These are phyloP conservation scores for Crassisporium funariophilum DNA, from an alignment of 768 basidiomycete genomes.

Conservation along the genomic window DNA sequence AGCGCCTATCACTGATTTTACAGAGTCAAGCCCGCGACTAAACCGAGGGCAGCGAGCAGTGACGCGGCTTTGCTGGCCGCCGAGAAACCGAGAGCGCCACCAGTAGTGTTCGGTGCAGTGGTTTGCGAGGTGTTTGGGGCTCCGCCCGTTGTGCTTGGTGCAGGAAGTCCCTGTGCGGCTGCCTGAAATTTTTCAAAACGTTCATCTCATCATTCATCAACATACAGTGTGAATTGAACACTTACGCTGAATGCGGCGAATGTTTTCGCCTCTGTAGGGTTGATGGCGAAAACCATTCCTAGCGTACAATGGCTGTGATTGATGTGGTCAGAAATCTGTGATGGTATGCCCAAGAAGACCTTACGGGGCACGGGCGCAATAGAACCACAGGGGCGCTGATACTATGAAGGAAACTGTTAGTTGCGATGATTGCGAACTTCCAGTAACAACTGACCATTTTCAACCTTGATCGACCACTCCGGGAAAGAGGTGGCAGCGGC, in stretches of 20 bases:
- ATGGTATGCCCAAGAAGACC: no score
- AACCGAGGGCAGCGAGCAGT: constrained; percentile 16
- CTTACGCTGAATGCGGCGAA: constrained; percentile 40
- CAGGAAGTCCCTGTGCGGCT: background rate
- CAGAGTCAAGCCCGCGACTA: constrained; percentile 22
- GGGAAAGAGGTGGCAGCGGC: constrained; percentile 36
- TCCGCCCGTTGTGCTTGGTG: constrained; percentile 5
- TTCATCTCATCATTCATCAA: no score
- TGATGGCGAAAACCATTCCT: constrained; percentile 61
- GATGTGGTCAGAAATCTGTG: background rate
- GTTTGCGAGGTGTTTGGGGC: constrained; percentile 2
- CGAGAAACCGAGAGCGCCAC: constrained; percentile 9
- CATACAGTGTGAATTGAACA: background rate
- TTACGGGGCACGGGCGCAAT: constrained; percentile 44
- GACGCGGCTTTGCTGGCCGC: constrained; percentile 13
- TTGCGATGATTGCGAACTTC: background rate
- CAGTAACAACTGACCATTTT: constrained; percentile 24
- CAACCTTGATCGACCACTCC: constrained; percentile 37
- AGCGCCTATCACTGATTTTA: no score
- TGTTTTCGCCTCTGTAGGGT: constrained; percentile 48
- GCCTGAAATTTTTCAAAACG: no score
- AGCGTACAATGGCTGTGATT: constrained; percentile 43
- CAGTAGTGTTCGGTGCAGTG: background rate
- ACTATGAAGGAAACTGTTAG: constrained; percentile 16
- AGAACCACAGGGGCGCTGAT: constrained; percentile 55